Evolutionary conservation across 352 stramenopile species (phyloP).

Genomic region (Plasmopara halstedii): DNA sequence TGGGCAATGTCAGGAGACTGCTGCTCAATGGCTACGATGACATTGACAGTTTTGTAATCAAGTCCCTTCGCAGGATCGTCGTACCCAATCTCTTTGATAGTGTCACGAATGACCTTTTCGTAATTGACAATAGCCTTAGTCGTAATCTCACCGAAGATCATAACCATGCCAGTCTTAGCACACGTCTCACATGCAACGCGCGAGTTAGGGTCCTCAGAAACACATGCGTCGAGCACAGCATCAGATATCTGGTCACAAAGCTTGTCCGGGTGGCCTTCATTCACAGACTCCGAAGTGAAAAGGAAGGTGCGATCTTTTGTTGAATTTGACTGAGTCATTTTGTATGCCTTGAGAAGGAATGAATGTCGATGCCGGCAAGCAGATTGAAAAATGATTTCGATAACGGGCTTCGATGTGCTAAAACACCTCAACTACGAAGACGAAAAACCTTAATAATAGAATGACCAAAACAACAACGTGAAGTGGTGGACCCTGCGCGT

Average conservation of each 20-base stretch:
- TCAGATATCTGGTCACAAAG: slow-evolving; percentile 99
- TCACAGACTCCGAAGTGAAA: slow-evolving; percentile 99
- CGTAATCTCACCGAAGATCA: slow-evolving; percentile 99
- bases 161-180: slow-evolving; percentile 99
- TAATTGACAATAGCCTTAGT: slow-evolving; percentile 99
- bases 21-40: slow-evolving; percentile 99
- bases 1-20: slow-evolving; percentile 99
- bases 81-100: slow-evolving; percentile 99
- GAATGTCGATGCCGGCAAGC: slow-evolving; percentile 16
- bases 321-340: slow-evolving; percentile 53
- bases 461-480: neutral
- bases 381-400: slow-evolving; percentile 46
- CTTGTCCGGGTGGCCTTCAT: slow-evolving; percentile 98
- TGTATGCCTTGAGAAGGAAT: slow-evolving; percentile 1
- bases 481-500: slow-evolving; percentile 18
- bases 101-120: slow-evolving; percentile 98
- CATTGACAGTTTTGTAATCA: slow-evolving; percentile 99
- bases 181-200: slow-evolving; percentile 98
- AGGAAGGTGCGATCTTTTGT: slow-evolving; percentile 82
- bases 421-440: neutral
- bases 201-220: slow-evolving; percentile 96
- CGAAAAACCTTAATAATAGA: neutral
- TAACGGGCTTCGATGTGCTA: neutral
- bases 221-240: slow-evolving; percentile 97
- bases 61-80: slow-evolving; percentile 98